Percentiles rank a stretch among this genome's conserved stretches.
These are phyloP conservation scores for Suhomyces kilbournensis DNA, from an alignment of 805 yeast genomes.

Conservation along the genomic window DNA sequence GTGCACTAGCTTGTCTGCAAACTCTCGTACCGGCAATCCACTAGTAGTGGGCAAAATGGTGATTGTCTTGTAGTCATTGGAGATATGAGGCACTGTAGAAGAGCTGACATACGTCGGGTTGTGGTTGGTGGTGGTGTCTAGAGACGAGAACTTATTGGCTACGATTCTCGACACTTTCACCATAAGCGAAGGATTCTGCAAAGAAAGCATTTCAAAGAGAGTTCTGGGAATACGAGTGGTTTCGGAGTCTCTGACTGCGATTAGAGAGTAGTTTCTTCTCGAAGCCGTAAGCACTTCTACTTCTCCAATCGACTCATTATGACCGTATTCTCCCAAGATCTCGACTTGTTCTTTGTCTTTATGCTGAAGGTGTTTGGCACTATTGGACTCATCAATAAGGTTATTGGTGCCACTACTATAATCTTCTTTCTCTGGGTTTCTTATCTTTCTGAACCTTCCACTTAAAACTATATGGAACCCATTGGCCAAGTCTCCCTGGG, in stretches of 20 bases:
- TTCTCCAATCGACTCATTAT: conserved; percentile 93
- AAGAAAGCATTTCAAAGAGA: conserved; percentile 77
- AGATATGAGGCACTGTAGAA: conserved; percentile 28
- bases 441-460: conserved; percentile 76
- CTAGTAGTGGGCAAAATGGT: conserved; percentile 76
- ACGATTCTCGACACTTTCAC: conserved; percentile 85
- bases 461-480: conserved; percentile 87
- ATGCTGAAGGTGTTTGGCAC: conserved; percentile 1
- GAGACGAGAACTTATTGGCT: conserved; percentile 45
- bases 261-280: conserved; percentile 62
- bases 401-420: too few relatives aligned
- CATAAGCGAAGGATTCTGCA: conserved; percentile 86
- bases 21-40: conserved; percentile 84
- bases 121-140: background rate
- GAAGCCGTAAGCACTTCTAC: conserved; percentile 87
- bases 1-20: conserved; percentile 69
- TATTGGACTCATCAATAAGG: conserved; percentile 20
- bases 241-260: conserved; percentile 92
- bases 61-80: conserved; percentile 69
- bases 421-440: conserved; percentile 12
- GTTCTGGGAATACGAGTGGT: conserved; percentile 90
- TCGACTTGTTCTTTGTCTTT: conserved; percentile 13
- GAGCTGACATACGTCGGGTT: conserved; percentile 24
- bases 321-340: conserved; percentile 77
- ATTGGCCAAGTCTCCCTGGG: conserved; percentile 83